phyloP scores from a whole-genome alignment of 2,329 filamentous ascomycete genomes.

The Amauroascus niger region DNA sequence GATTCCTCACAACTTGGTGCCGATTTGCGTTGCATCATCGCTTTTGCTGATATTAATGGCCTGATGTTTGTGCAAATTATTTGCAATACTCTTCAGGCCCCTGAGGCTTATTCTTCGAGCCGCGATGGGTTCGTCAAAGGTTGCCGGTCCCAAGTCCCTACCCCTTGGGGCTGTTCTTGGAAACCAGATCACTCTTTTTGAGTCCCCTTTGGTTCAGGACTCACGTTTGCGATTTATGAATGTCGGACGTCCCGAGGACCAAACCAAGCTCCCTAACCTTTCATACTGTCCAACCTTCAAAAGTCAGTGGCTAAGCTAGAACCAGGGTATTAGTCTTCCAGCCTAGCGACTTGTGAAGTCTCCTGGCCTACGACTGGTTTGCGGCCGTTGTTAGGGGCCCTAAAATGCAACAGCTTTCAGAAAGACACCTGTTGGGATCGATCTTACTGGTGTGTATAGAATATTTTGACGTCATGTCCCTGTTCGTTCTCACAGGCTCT shows the following conservation, averaged over 20 bases:
- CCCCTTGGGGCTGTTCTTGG: not conserved
- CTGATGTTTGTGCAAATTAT: not conserved
- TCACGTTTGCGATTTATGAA: not conserved
- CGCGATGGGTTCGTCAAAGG: not conserved
- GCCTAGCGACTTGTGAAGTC: not conserved
- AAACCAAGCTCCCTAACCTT: not conserved
- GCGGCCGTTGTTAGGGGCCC: not conserved
- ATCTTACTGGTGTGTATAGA: not conserved
- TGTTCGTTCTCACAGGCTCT: not conserved
- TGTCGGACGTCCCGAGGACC: not conserved
- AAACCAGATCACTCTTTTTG: not conserved
- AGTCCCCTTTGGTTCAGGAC: too few relatives aligned
- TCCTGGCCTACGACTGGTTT: not conserved
- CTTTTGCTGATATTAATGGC: not conserved
- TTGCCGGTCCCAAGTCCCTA: not conserved
- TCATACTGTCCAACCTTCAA: not conserved
- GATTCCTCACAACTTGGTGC: not conserved
- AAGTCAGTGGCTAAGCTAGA: not conserved
- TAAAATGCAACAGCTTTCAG: not conserved
- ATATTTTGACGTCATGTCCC: not conserved
- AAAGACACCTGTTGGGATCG: not conserved
- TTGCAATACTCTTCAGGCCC: not conserved
- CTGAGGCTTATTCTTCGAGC: not conserved
- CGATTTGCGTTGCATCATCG: not conserved
- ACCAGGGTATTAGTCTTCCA: not conserved